Evolutionary conservation across 2,329 filamentous ascomycete genomes (phyloP).

Genomic region (Colletotrichum plurivorum): DNA sequence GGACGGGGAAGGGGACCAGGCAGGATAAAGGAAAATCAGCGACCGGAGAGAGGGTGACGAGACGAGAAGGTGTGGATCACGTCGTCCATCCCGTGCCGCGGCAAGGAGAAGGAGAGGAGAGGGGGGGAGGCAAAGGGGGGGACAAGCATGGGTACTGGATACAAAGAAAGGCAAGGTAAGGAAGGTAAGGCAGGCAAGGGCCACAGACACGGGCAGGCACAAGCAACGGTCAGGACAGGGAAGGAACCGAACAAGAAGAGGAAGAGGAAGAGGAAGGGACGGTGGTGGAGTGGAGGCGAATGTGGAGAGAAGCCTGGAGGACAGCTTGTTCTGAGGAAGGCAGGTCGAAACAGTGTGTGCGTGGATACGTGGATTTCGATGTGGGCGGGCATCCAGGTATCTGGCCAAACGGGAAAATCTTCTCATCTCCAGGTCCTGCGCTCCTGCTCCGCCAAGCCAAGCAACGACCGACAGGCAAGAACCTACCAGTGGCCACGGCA

Average conservation of each 20-base stretch:
- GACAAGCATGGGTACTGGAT: no score
- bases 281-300: neutral
- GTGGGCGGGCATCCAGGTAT: neutral
- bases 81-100: neutral
- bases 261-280: no score
- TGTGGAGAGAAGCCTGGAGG: neutral
- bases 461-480: conserved; percentile 2
- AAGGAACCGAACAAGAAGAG: no score
- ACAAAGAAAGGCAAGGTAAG: neutral
- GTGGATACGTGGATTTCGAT: neutral
- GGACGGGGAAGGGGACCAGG: conserved; percentile 16
- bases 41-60: neutral
- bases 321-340: conserved; percentile 11
- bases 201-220: no score
- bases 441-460: conserved; percentile 15
- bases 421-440: conserved; percentile 1
- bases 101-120: neutral
- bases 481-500: neutral
- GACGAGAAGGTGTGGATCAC: conserved; percentile 10
- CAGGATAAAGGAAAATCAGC: conserved; percentile 15
- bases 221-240: no score
- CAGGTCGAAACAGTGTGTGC: conserved; percentile 33
- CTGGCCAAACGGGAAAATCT: conserved; percentile 17
- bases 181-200: neutral
- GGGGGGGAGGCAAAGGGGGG: neutral